Conservation (phyloP, 306 rosid genomes). For the Fagus crenata region DNA sequence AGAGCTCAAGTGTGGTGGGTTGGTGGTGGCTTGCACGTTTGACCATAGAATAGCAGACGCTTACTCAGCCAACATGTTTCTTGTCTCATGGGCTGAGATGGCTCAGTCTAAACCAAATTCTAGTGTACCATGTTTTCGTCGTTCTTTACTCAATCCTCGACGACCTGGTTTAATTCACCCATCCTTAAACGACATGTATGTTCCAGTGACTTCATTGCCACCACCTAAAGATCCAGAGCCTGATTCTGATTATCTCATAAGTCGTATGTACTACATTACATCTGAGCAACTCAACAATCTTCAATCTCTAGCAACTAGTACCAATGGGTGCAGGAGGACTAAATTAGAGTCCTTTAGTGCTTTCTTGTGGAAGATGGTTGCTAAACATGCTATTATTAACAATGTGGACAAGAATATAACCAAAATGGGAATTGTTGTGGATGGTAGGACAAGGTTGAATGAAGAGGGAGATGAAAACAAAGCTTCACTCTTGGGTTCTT, state of each 20-base stretch:
- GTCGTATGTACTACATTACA: conserved; percentile 56
- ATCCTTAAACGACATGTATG: conserved; percentile 51
- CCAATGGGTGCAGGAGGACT: conserved; percentile 18
- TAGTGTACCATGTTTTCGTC: conserved; percentile 39
- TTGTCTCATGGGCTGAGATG: conserved; percentile 66
- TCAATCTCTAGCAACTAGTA: conserved; percentile 40
- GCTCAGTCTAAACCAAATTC: conserved; percentile 44
- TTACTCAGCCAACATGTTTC: conserved; percentile 70
- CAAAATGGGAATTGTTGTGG: conserved; percentile 77
- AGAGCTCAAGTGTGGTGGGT: conserved; percentile 64
- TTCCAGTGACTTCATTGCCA: conserved; percentile 43
- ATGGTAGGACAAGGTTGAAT: conserved; percentile 51
- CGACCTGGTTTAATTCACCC: conserved; percentile 28
- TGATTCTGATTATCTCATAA: conserved; percentile 31
- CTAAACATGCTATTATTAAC: conserved; percentile 17
- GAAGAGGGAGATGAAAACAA: conserved; percentile 13
- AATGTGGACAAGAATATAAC: conserved; percentile 16
- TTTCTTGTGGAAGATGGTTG: conserved; percentile 68
- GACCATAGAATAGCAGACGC: conserved; percentile 87
- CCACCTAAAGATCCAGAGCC: conserved; percentile 18
- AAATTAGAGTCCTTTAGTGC: conserved; percentile 70
- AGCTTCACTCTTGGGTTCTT: conserved; percentile 27
- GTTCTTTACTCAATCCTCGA: conserved; percentile 42
- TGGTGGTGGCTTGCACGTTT: conserved; percentile 70
- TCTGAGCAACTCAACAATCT: conserved; percentile 37